Conservation (phyloP, 1,284 basidiomycete species). For the Coriolopsis trogii region DNA sequence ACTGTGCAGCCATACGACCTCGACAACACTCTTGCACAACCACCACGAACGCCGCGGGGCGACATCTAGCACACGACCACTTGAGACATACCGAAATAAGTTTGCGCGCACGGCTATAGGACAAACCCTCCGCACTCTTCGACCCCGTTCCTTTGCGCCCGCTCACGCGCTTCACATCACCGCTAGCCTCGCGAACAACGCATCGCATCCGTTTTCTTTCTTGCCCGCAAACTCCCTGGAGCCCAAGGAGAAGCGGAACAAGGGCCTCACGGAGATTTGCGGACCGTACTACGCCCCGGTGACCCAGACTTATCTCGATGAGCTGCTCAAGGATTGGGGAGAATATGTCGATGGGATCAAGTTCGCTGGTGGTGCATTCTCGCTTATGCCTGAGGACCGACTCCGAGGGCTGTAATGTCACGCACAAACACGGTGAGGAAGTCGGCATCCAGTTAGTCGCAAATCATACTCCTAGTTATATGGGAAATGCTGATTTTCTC, state of each 20-base stretch:
- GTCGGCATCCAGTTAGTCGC: conserved; percentile 40
- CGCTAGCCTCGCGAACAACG: background rate
- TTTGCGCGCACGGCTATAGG: conserved; percentile 1
- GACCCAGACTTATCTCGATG: conserved; percentile 42
- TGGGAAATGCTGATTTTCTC: background rate
- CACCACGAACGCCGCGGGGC: too few species aligned
- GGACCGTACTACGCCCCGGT: conserved; percentile 46
- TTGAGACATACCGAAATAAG: background rate
- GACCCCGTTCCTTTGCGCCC: background rate
- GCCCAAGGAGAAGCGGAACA: conserved; percentile 29
- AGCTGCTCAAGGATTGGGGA: conserved; percentile 42
- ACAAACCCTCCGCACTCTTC: conserved; percentile 6
- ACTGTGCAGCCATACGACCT: background rate
- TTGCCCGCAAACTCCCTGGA: conserved; percentile 36
- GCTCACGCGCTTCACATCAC: conserved; percentile 9
- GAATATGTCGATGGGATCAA: conserved; percentile 51
- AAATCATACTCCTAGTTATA: background rate
- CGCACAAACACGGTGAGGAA: conserved; percentile 45
- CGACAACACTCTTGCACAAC: background rate
- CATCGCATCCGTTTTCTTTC: conserved; percentile 30
- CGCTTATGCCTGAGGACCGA: conserved; percentile 45
- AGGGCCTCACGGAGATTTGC: conserved; percentile 45
- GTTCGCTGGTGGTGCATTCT: conserved; percentile 50
- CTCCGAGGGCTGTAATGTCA: conserved; percentile 39
- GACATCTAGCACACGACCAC: too few species aligned